Evolutionary conservation across 352 stramenopile genomes (phyloP).

Genomic region (Globisporangium canariense): DNA sequence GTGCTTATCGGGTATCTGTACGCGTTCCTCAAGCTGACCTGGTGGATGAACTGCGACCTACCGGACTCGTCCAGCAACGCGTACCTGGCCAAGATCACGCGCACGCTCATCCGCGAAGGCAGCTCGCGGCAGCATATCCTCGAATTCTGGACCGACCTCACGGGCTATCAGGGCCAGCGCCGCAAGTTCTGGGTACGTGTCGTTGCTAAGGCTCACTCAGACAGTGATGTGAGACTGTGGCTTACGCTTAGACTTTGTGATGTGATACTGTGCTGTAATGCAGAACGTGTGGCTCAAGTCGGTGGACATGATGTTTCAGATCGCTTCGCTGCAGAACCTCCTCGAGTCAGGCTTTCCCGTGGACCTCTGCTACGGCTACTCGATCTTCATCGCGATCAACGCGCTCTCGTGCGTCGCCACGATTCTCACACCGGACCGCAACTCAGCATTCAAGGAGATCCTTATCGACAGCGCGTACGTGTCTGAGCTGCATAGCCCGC

Average conservation of each 20-base stretch:
- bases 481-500: neutral
- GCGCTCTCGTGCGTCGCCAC: conserved; percentile 20
- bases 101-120: conserved; percentile 4
- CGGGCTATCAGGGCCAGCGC: conserved; percentile 25
- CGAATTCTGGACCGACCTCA: conserved; percentile 26
- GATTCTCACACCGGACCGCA: conserved; percentile 21
- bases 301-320: conserved; percentile 26
- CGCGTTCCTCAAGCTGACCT: conserved; percentile 27
- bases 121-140: neutral
- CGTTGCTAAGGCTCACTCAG: neutral
- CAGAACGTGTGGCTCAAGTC: conserved; percentile 40
- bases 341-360: conserved; percentile 33
- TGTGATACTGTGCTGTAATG: no score
- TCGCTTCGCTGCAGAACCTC: conserved; percentile 22
- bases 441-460: conserved; percentile 30
- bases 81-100: conserved; percentile 3
- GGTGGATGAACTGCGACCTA: conserved; percentile 22
- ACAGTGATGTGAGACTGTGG: neutral
- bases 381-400: conserved; percentile 26
- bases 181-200: conserved; percentile 42
- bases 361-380: conserved; percentile 26
- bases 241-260: neutral
- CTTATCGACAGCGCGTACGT: conserved; percentile 35
- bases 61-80: conserved; percentile 8
- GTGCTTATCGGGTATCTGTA: conserved; percentile 26